Base-by-base conservation (phyloP, 2,329 filamentous ascomycete species). In the Escovopsis weberi region DNA sequence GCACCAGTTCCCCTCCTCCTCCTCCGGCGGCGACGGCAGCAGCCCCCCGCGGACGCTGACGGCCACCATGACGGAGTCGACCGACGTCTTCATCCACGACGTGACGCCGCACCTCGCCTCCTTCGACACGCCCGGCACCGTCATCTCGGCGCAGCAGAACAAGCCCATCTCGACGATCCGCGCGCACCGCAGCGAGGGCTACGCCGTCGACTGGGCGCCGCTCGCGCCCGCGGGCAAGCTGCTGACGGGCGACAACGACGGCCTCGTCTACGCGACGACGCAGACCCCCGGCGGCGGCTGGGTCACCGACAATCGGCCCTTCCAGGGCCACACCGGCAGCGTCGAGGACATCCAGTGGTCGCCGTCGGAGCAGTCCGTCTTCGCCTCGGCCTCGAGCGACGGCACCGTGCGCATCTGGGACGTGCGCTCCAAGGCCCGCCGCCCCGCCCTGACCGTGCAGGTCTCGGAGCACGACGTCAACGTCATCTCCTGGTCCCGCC, bases 261-360 rank as follows among this genome's bases (percentile, higher is more conserved):
- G 91, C 45, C 69, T 82, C 47, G 95, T 98, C 58, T 96, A 87
- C 63, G 71, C 80, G 46, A 95, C 89, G 2, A 87, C 85, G 7
- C 75, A 85, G 44, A 88, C 82, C 40, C 85, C 91, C 56, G 86
- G 85, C 45, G 91, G 88, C 41, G 83, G 84, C 48, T 96, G 87
- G 73, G 81, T 85, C 15, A 94, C 87, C 5, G 88, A 95, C 59
- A 84, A 75, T 11, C 75, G 83, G 37, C 70, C 89, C 1, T 94
- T 93, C 65, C 76, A 76, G 19, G 89, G 88, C 40, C 91, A 98
- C 67, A 74, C 73, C 8, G 77, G 80, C 56, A 89, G 84, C 41
- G 79, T 98, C 12, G 91, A 98, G 67, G 91, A 98, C 59, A 69
- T 98, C 26, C 89, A 96, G 63, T 98, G 91, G 91, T 94, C 85